These are phyloP conservation scores for Oidiodendron maius DNA, from an alignment of 495 filamentous ascomycete genomes.

Conservation along the genomic window DNA sequence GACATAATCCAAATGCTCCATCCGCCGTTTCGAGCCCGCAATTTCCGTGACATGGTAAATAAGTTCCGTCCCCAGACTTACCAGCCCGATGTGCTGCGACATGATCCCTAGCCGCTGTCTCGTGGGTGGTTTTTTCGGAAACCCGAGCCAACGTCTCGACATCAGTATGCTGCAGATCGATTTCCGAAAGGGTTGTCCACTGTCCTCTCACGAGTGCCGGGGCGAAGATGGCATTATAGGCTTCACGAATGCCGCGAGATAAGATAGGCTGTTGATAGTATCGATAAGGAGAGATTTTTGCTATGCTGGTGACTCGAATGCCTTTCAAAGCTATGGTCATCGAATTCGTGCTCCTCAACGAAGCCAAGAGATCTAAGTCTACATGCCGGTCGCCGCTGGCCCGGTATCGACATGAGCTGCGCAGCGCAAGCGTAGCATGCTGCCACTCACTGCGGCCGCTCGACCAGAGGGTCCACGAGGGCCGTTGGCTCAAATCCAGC, in stretches of 20 bases:
- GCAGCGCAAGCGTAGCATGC: not conserved
- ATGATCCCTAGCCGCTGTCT: not conserved
- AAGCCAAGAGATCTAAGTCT: not conserved
- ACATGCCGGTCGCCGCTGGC: not conserved
- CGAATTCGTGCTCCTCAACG: not conserved
- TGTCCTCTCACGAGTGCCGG: not conserved
- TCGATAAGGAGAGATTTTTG: not conserved
- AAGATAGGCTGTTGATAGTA: not conserved
- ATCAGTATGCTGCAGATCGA: no score
- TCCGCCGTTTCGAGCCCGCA: not conserved
- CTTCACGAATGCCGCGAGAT: not conserved
- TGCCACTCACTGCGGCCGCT: not conserved
- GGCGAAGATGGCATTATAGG: not conserved
- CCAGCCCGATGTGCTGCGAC: not conserved
- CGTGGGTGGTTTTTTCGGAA: not conserved
- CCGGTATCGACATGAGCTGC: not conserved
- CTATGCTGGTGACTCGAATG: not conserved
- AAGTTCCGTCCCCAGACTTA: not conserved
- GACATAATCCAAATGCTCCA: not conserved
- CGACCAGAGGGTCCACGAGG: not conserved
- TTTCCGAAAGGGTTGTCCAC: not conserved
- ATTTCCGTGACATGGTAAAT: not conserved
- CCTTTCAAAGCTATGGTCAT: no score
- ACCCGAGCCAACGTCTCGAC: not conserved
- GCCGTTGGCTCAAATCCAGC: not conserved